Base-by-base conservation (phyloP, 2,329 filamentous ascomycete species). In the Diaporthe ilicicola region DNA sequence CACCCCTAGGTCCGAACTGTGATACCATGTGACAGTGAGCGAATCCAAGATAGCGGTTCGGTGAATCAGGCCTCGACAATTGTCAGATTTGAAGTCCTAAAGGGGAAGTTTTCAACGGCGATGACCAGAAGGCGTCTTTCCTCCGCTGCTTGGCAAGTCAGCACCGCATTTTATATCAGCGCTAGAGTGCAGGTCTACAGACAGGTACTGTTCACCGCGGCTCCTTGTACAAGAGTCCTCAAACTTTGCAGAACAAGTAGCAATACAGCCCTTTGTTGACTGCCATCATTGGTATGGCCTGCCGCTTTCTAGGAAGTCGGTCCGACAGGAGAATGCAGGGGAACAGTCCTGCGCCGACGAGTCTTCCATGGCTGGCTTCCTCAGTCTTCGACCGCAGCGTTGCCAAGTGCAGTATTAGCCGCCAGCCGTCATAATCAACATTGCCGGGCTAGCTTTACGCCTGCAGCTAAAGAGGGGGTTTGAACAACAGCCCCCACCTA, bases 391-490 rank as follows among this genome's bases (percentile, higher is more conserved):
- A 29, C 12, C 22, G 56, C 42, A 22, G n/a, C 32, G 22, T 34
- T 8, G 42, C n/a, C 59, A 50, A 64, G 29, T 3, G 4, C 13
- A 37, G 29, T 37, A 8, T 50, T 29, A 13, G 37, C 59, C 59
- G 59, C 59, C 24, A 24, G 27, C 42, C 39, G 15, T 3, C 6
- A 27, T 13, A 34, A 22, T 19, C 9, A 48, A 48, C 27, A 34
- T 24, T 50, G 42, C 59, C 59, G 42, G 19, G 59, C 59, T 24
- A 48, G 42, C 42, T 32, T 24, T 34, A 10, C 12, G 19, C 27
- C 44, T 37, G 59, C 59, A 64, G 44, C 29, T 37, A n/a, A 32
- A 37, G 59, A 64, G 59, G 59, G 51, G 59, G 59, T 64, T 50
- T 37, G 29, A n/a, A 27, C 37, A 13, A 17, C n/a, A 27, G 29